These are phyloP conservation scores for Cordyceps sp. DNA, from an alignment of 2,329 filamentous ascomycete species.

Conservation along the genomic window DNA sequence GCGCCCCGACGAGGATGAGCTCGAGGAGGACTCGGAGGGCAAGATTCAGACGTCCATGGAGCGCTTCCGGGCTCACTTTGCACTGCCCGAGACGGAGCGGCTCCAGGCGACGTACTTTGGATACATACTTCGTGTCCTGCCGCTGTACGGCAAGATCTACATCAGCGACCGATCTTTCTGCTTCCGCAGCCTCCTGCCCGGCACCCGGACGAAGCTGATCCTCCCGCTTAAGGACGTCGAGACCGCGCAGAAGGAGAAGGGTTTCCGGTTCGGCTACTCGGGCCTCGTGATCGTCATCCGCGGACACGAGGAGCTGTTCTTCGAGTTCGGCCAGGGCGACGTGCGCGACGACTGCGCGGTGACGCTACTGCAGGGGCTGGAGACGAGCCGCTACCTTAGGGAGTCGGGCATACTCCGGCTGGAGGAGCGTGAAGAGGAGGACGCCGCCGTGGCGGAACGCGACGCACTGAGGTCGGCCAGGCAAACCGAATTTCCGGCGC, in stretches of 20 bases:
- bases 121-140: slow-evolving; percentile 77
- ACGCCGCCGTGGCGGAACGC: slow-evolving; percentile 65
- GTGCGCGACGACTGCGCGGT: slow-evolving; percentile 79
- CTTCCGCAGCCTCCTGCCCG: slow-evolving; percentile 79
- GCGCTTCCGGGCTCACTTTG: slow-evolving; percentile 80
- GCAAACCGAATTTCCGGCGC: slow-evolving; percentile 30
- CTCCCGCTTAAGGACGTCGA: slow-evolving; percentile 82
- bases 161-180: slow-evolving; percentile 78
- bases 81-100: slow-evolving; percentile 66
- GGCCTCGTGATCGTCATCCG: slow-evolving; percentile 85
- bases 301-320: slow-evolving; percentile 90
- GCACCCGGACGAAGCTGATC: slow-evolving; percentile 82
- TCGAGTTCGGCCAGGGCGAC: slow-evolving; percentile 69
- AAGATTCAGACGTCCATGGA: slow-evolving; percentile 53
- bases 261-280: slow-evolving; percentile 80
- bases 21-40: slow-evolving; percentile 41
- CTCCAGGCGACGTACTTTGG: slow-evolving; percentile 83
- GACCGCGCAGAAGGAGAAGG: slow-evolving; percentile 87
- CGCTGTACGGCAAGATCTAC: slow-evolving; percentile 93
- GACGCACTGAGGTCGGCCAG: slow-evolving; percentile 65
- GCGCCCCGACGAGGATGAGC: slow-evolving; percentile 36
- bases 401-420: slow-evolving; percentile 52
- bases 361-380: slow-evolving; percentile 61
- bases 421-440: slow-evolving; percentile 53
- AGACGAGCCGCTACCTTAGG: slow-evolving; percentile 52